Evolutionary conservation across 352 stramenopile species (phyloP), one percentile per base, ranked within the genome.

Genomic region (Globisporangium nodosum): DNA sequence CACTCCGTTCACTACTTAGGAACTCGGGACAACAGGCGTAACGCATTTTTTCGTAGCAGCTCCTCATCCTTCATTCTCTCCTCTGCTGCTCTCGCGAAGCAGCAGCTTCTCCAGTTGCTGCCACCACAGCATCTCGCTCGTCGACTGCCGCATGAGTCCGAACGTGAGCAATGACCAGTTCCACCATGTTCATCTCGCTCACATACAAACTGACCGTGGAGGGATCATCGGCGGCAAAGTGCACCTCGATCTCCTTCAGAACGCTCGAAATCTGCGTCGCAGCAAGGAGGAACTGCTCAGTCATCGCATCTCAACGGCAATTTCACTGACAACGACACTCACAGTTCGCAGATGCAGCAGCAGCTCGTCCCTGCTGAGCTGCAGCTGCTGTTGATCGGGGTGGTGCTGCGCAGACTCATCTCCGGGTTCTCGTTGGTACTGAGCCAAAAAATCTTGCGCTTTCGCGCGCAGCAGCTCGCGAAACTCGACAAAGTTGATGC

Each of bases 401-500:
- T 33, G 11, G 2, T 15, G 18, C n/a, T 31, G 39, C 18, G 1
- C 33, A 12, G 3, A 43, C 43, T 31, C 21, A 31, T 18, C 7
- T 9, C 24, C 45, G 12, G 13, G 5, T 2, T 27, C 24, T 4
- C n/a, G 5, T 5, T 27, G n/a, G 21, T 12, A 50, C 33, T 37
- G 31, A 12, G 4, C 6, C 1, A 54, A 43, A 11, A 89, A 48
- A 2, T 90, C 69, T 1, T 49, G 52, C 9, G 64, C 48, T 52
- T 88, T 90, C 13, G 78, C 74, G 37, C 62, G 62, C 21, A 94
- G 63, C 6, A 94, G 63, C 15, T 69, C 56, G 5, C 61, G 71
- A 39, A 92, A 91, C 49, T 91, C 85, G 31, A 74, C 42, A 39
- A 81, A 90, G 64, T 92, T 82, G 56, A 89, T 92, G 6, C 85